Percentiles rank a stretch among this genome's conserved stretches.
Evolutionary conservation across 306 rosid genomes (phyloP).

Genomic region (Cicer bijugum): DNA sequence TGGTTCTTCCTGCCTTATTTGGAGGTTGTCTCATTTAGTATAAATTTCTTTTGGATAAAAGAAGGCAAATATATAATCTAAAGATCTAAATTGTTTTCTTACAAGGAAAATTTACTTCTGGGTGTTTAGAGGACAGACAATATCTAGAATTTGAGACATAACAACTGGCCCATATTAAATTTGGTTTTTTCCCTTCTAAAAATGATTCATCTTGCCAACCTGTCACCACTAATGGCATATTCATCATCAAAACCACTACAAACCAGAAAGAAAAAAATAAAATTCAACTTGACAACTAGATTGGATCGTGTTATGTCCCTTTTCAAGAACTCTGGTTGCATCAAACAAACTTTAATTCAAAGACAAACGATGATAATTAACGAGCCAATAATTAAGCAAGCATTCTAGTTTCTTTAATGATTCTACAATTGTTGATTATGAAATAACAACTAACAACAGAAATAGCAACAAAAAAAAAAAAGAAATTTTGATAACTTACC

Average conservation of each 20-base stretch:
- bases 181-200: conserved; percentile 29
- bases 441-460: conserved; percentile 39
- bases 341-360: conserved; percentile 22
- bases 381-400: conserved; percentile 26
- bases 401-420: conserved; percentile 15
- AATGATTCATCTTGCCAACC: conserved; percentile 38
- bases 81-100: not conserved
- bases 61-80: not conserved
- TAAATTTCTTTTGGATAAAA: not conserved
- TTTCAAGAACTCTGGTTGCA: conserved; percentile 33
- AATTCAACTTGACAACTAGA: conserved; percentile 42
- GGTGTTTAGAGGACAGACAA: not conserved
- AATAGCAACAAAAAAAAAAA: conserved; percentile 1
- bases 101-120: not conserved
- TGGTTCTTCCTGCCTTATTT: not conserved
- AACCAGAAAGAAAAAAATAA: conserved; percentile 1
- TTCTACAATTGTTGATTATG: conserved; percentile 19
- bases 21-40: not conserved
- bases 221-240: conserved; percentile 45
- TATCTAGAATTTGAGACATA: conserved; percentile 31
- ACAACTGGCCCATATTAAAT: conserved; percentile 38
- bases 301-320: conserved; percentile 43
- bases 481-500: conserved; percentile 59
- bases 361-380: conserved; percentile 16
- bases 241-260: conserved; percentile 31